A percentile compares a stretch with the other conserved stretches of the same genome.
These are phyloP conservation scores for Sclerotinia spermophila DNA, from an alignment of 2,329 filamentous ascomycete genomes.

Conservation along the genomic window DNA sequence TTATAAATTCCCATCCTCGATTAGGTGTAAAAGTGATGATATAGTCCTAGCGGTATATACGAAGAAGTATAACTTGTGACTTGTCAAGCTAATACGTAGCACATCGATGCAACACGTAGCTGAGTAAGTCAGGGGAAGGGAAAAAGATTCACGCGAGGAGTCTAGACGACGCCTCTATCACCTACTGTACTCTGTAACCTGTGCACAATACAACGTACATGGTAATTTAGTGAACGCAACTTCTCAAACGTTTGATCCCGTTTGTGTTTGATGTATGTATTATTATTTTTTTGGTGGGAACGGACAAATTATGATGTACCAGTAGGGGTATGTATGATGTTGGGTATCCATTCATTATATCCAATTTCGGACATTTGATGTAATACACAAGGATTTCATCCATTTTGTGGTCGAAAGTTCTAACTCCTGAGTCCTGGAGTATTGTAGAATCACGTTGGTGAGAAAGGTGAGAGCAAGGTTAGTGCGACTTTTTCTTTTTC, in stretches of 20 bases:
- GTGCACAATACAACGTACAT: too few species aligned
- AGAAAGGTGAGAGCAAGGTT: not conserved
- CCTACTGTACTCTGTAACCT: too few species aligned
- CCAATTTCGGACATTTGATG: constrained; percentile 1
- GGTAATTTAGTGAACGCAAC: not conserved
- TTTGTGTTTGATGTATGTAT: not conserved
- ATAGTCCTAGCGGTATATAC: not conserved
- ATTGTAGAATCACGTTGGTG: not conserved
- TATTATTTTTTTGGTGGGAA: not conserved
- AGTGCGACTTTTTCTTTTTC: not conserved
- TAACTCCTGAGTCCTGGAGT: not conserved
- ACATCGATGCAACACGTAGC: not conserved
- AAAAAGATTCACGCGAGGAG: constrained; percentile 2
- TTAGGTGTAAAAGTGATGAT: not conserved
- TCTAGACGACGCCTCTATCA: not conserved
- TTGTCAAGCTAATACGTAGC: not conserved
- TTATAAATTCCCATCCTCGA: not conserved
- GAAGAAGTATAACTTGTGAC: not conserved
- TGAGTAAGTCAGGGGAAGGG: not conserved
- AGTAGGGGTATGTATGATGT: not conserved
- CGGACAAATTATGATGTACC: not conserved
- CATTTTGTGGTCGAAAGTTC: not conserved
- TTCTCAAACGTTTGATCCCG: not conserved
- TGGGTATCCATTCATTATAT: not conserved
- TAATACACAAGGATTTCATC: not conserved